Percentiles rank a stretch among this genome's conserved stretches.
Conservation (phyloP, 192 early-diverging fungal genomes). For the Podila horticola region DNA sequence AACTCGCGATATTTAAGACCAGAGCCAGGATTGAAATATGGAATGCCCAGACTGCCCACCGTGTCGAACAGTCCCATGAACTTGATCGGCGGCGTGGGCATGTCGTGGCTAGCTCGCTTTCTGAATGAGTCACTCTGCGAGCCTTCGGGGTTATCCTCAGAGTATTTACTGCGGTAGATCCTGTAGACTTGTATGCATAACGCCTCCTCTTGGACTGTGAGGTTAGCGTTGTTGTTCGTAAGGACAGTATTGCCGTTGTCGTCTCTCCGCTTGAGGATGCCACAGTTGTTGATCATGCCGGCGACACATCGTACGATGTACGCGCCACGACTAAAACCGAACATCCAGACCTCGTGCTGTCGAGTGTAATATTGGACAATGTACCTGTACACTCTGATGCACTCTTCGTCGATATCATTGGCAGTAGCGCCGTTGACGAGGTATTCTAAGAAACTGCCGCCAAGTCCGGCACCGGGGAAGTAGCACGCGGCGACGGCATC, state of each 20-base stretch:
- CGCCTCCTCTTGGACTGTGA: not conserved
- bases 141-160: not conserved
- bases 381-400: slow-evolving; percentile 13
- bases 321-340: slow-evolving; percentile 25
- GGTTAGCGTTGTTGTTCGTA: not conserved
- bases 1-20: slow-evolving; percentile 15
- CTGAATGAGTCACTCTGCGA: not conserved
- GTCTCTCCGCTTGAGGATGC: slow-evolving; percentile 13
- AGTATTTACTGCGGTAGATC: slow-evolving; percentile 6
- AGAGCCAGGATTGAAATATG: not conserved
- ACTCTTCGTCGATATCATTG: not conserved
- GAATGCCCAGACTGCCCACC: slow-evolving; percentile 14
- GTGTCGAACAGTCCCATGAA: not conserved
- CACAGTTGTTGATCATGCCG: slow-evolving; percentile 39
- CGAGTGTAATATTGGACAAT: slow-evolving; percentile 10
- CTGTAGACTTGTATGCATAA: slow-evolving; percentile 13
- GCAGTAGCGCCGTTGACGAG: slow-evolving; percentile 2
- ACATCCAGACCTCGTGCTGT: slow-evolving; percentile 52
- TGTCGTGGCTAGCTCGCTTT: slow-evolving; percentile 4
- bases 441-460: slow-evolving; percentile 16
- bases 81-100: slow-evolving; percentile 12
- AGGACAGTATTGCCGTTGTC: not conserved
- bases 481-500: slow-evolving; percentile 6
- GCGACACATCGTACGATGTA: slow-evolving; percentile 27
- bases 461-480: slow-evolving; percentile 5